Percentiles rank a stretch among this genome's conserved stretches.
phyloP scores from a whole-genome alignment of 805 yeast species.

The Clavispora fructus region DNA sequence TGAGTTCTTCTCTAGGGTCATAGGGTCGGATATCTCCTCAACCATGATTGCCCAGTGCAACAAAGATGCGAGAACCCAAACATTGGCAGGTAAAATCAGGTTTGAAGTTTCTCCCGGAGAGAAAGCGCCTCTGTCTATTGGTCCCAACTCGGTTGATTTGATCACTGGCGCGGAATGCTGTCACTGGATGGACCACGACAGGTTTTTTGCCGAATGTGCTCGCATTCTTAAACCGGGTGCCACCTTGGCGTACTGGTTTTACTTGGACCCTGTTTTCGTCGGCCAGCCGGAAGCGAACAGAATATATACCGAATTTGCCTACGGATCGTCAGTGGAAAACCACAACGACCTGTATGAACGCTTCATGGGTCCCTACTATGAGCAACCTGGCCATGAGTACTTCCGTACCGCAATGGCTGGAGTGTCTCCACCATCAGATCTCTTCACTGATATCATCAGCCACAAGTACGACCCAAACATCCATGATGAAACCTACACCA shows the following conservation, averaged over 20 bases:
- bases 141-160: constrained; percentile 45
- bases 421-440: constrained; percentile 28
- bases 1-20: constrained; percentile 40
- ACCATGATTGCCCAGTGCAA: constrained; percentile 45
- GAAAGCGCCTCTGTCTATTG: constrained; percentile 16
- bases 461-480: constrained; percentile 22
- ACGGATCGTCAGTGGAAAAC: constrained; percentile 22
- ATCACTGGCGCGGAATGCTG: constrained; percentile 77
- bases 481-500: constrained; percentile 15
- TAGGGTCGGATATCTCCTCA: constrained; percentile 60
- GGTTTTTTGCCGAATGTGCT: constrained; percentile 46
- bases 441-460: constrained; percentile 21
- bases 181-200: constrained; percentile 73
- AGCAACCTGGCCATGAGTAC: constrained; percentile 43
- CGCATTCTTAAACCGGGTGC: constrained; percentile 55
- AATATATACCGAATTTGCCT: constrained; percentile 47
- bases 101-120: constrained; percentile 26
- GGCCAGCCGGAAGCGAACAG: constrained; percentile 50
- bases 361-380: constrained; percentile 46
- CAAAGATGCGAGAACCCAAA: constrained; percentile 14
- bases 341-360: constrained; percentile 24
- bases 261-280: constrained; percentile 64
- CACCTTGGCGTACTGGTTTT: constrained; percentile 73
- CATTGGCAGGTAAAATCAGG: constrained; percentile 7
- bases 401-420: constrained; percentile 33